These are phyloP conservation scores for Eurotiales sp. DNA, from an alignment of 2,329 filamentous ascomycete species.

Conservation along the genomic window DNA sequence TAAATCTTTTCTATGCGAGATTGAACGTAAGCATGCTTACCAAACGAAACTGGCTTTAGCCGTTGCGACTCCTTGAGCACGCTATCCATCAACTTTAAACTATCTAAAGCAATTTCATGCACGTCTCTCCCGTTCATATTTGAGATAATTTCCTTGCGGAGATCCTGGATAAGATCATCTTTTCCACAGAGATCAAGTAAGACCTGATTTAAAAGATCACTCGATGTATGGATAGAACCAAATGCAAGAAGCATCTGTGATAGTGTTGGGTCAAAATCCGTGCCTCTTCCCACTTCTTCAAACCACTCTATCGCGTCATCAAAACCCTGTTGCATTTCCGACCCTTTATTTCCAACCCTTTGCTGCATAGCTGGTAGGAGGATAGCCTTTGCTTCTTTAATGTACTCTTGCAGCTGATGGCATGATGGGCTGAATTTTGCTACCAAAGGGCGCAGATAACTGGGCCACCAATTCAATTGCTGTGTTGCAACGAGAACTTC, in stretches of 20 bases:
- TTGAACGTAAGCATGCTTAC: background rate
- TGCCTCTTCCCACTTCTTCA: no score
- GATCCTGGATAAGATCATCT: slow-evolving; percentile 49
- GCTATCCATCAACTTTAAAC: slow-evolving; percentile 17
- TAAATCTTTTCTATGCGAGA: no score
- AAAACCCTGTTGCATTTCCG: no score
- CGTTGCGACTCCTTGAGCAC: slow-evolving; percentile 19
- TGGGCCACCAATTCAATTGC: slow-evolving; percentile 37
- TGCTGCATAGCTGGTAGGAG: slow-evolving; percentile 30
- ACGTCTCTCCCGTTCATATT: background rate
- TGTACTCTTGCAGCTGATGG: slow-evolving; percentile 27
- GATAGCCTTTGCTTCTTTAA: no score
- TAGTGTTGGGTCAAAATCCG: no score
- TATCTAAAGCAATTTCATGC: slow-evolving; percentile 4
- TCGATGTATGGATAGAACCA: background rate
- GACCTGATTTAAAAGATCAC: slow-evolving; percentile 32
- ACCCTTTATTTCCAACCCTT: slow-evolving; percentile 27
- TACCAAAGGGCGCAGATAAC: slow-evolving; percentile 32
- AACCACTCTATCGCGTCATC: no score
- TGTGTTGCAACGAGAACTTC: slow-evolving; percentile 16
- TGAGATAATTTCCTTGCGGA: slow-evolving; percentile 8
- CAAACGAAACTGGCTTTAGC: background rate
- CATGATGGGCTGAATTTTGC: slow-evolving; percentile 40
- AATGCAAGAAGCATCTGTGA: no score
- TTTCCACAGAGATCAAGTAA: slow-evolving; percentile 49